Conservation (phyloP, 2,329 filamentous ascomycete species). For the Claviceps humidiphila region DNA sequence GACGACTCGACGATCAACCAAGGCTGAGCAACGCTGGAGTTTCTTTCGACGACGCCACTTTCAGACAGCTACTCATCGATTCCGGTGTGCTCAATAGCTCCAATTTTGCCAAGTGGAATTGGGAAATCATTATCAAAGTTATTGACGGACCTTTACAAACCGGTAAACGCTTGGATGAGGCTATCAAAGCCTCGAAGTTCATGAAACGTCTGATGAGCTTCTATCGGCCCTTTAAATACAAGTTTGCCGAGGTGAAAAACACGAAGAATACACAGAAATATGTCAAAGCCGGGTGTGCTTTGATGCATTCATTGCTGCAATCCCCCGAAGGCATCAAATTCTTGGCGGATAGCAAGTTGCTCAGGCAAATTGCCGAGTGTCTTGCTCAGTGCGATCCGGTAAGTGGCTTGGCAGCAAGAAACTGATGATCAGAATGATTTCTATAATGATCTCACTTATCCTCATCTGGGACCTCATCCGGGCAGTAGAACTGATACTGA, state of each 20-base stretch:
- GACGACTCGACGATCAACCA: constrained; percentile 41
- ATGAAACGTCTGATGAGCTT: constrained; percentile 91
- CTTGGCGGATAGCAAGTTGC: constrained; percentile 78
- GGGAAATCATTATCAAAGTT: constrained; percentile 80
- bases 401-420: constrained; percentile 15
- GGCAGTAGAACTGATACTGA: constrained; percentile 6
- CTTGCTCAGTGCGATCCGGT: constrained; percentile 88
- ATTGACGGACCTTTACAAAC: constrained; percentile 88
- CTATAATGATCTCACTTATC: background rate
- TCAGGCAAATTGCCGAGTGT: constrained; percentile 90
- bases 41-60: constrained; percentile 46
- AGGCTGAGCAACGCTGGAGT: constrained; percentile 31
- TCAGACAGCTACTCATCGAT: constrained; percentile 55
- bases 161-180: constrained; percentile 84
- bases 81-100: constrained; percentile 79
- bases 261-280: constrained; percentile 92
- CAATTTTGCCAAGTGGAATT: constrained; percentile 93
- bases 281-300: constrained; percentile 73
- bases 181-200: constrained; percentile 89
- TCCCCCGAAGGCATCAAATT: constrained; percentile 76
- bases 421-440: background rate
- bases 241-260: constrained; percentile 81
- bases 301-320: constrained; percentile 77
- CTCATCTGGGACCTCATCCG: background rate
- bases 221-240: constrained; percentile 91